Percentiles rank a stretch among this genome's conserved stretches.
Evolutionary conservation across 768 basidiomycete species (phyloP).

Genomic region (Grammothele lineata): DNA sequence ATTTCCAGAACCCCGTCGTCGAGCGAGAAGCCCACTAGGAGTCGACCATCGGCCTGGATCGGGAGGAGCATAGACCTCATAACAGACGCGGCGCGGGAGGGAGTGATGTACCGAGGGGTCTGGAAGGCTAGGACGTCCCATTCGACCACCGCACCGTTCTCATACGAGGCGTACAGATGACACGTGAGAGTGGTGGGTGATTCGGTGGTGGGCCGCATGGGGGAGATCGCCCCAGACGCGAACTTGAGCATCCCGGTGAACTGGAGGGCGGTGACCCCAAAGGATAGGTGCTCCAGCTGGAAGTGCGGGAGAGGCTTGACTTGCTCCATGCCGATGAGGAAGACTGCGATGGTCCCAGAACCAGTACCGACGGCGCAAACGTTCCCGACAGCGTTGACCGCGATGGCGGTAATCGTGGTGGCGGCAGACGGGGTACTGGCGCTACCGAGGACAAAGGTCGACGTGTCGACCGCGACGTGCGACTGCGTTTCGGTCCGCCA

Average conservation of each 20-base stretch:
- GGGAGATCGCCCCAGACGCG: neutral
- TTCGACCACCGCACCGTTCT: slow-evolving; percentile 52
- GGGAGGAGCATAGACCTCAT: slow-evolving; percentile 46
- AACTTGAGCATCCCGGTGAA: slow-evolving; percentile 6
- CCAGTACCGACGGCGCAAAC: slow-evolving; percentile 72
- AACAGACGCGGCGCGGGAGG: slow-evolving; percentile 40
- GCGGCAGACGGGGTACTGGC: slow-evolving; percentile 43
- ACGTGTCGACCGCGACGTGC: slow-evolving; percentile 46
- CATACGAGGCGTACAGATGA: slow-evolving; percentile 36
- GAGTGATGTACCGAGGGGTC: slow-evolving; percentile 35
- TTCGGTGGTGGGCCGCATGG: neutral
- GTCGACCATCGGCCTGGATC: slow-evolving; percentile 41
- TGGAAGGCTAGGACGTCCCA: slow-evolving; percentile 39
- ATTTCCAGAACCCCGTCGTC: slow-evolving; percentile 68
- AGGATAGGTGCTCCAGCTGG: slow-evolving; percentile 34
- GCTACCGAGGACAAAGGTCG: slow-evolving; percentile 45
- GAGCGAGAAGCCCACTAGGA: slow-evolving; percentile 55
- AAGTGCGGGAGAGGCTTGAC: slow-evolving; percentile 39
- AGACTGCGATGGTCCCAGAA: slow-evolving; percentile 60
- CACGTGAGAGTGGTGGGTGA: slow-evolving; percentile 2
- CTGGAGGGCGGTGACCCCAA: slow-evolving; percentile 7
- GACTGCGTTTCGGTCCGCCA: slow-evolving; percentile 51
- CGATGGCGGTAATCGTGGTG: slow-evolving; percentile 54
- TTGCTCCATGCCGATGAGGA: slow-evolving; percentile 44
- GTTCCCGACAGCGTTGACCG: slow-evolving; percentile 56